Evolutionary conservation across 805 yeast genomes (phyloP).

Genomic region (Cyberlindnera xylosilytica): DNA sequence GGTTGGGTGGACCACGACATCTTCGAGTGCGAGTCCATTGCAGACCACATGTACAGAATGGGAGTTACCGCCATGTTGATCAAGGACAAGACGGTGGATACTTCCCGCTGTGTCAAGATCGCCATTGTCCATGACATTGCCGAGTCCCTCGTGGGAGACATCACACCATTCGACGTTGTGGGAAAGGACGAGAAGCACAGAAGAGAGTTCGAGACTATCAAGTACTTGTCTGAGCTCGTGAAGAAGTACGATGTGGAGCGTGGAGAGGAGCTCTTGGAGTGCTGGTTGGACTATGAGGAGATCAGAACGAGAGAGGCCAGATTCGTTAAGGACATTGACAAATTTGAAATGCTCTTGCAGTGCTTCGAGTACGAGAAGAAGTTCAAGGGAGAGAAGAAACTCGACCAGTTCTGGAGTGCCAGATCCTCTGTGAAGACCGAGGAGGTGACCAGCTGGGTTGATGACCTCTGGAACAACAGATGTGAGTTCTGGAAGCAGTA

Average conservation of each 20-base stretch:
- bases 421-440: constrained; percentile 60
- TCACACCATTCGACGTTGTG: constrained; percentile 77
- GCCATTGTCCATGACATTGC: constrained; percentile 94
- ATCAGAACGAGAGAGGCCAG: constrained; percentile 78
- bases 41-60: constrained; percentile 98
- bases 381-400: constrained; percentile 51
- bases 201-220: constrained; percentile 72
- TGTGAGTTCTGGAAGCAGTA: constrained; percentile 35
- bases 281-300: constrained; percentile 89
- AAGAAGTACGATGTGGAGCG: constrained; percentile 61
- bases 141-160: constrained; percentile 91
- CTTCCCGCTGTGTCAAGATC: constrained; percentile 73
- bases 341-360: constrained; percentile 80
- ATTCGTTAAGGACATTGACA: constrained; percentile 92
- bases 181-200: constrained; percentile 79
- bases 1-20: constrained; percentile 83
- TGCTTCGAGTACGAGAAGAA: constrained; percentile 80
- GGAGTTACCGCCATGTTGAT: constrained; percentile 73
- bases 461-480: constrained; percentile 51
- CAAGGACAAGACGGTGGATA: constrained; percentile 48
- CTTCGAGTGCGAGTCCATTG: constrained; percentile 54
- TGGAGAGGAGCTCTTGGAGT: constrained; percentile 60
- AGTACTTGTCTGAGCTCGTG: constrained; percentile 58
- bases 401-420: constrained; percentile 69
- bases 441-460: constrained; percentile 69